A percentile compares a stretch with the other conserved stretches of the same genome.
phyloP scores from a whole-genome alignment of 176 grass and related monocot genomes.

The Triticum turgidum region DNA sequence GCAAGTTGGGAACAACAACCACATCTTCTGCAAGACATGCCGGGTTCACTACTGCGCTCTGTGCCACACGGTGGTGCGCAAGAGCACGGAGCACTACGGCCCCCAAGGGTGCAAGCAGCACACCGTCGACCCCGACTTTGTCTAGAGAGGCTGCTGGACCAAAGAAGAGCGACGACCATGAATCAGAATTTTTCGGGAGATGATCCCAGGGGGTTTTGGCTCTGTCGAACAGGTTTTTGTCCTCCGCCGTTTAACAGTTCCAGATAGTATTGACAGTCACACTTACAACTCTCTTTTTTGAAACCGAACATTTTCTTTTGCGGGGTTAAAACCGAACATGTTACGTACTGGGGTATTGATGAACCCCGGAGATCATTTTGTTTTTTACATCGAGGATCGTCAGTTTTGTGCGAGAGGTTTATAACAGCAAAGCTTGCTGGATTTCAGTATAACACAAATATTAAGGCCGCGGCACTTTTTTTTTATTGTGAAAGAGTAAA shows the following conservation, averaged over 20 bases:
- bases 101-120: constrained; percentile 63
- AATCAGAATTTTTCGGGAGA: neutral
- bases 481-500: neutral
- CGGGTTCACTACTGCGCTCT: constrained; percentile 50
- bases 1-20: constrained; percentile 62
- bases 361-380: neutral
- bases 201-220: neutral
- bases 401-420: neutral
- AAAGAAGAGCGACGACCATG: neutral
- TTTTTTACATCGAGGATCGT: neutral
- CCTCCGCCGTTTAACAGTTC: neutral
- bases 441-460: neutral
- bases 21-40: constrained; percentile 54
- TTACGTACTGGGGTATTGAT: neutral
- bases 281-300: neutral
- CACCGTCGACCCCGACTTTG: constrained; percentile 21
- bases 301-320: neutral
- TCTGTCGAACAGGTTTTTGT: neutral
- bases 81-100: constrained; percentile 31
- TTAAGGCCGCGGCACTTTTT: neutral
- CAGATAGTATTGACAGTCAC: neutral
- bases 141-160: neutral
- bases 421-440: neutral
- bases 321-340: neutral
- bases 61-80: constrained; percentile 44